phyloP scores from a whole-genome alignment of 352 stramenopile genomes.

The Pythium volutum region DNA sequence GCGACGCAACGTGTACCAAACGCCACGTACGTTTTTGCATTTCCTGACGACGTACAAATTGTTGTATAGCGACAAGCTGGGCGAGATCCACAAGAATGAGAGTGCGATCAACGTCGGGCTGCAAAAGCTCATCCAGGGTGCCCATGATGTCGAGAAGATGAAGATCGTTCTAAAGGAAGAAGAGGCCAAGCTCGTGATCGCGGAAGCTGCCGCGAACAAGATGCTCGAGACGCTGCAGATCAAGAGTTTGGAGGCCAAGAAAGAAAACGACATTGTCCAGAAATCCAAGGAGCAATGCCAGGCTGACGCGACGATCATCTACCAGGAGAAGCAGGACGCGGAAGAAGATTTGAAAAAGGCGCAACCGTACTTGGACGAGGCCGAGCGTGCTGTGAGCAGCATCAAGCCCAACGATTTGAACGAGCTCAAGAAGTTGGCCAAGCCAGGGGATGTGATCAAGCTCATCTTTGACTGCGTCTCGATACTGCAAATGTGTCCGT shows the following conservation, averaged over 20 bases:
- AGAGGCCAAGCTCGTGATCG: conserved; percentile 82
- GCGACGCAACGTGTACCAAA: conserved; percentile 86
- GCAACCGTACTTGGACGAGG: conserved; percentile 90
- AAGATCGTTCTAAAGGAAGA: conserved; percentile 86
- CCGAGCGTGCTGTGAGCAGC: conserved; percentile 76
- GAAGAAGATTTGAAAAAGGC: conserved; percentile 89
- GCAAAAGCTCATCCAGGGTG: conserved; percentile 85
- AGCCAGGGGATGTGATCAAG: conserved; percentile 91
- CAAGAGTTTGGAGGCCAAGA: conserved; percentile 85
- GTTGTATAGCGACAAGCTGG: conserved; percentile 73
- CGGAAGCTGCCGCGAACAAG: conserved; percentile 78
- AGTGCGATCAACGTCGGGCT: conserved; percentile 83
- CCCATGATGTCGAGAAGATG: conserved; percentile 89
- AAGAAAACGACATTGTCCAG: conserved; percentile 85
- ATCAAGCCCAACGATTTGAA: conserved; percentile 91
- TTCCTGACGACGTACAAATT: conserved; percentile 80
- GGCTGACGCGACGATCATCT: conserved; percentile 71
- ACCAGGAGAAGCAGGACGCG: conserved; percentile 79
- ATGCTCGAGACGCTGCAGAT: conserved; percentile 80
- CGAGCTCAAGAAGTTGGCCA: conserved; percentile 91
- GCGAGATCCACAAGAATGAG: conserved; percentile 77
- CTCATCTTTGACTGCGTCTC: conserved; percentile 91
- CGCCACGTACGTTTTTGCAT: conserved; percentile 84
- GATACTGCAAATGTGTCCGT: conserved; percentile 83
- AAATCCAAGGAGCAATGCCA: conserved; percentile 88